Conservation (phyloP, 179 eudicot species). For the Nepenthes alata region DNA sequence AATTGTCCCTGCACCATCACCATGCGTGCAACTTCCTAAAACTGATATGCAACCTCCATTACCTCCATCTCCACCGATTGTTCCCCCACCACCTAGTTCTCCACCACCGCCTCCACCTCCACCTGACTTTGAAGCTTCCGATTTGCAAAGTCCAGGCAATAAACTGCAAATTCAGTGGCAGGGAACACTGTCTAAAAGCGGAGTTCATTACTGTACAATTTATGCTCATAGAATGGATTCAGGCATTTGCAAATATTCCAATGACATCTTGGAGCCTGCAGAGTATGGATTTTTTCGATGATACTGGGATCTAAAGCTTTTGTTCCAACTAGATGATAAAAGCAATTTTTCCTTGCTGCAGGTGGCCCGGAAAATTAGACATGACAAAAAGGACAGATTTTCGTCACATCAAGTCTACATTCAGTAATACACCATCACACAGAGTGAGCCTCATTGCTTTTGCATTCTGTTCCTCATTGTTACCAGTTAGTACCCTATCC, state of each 20-base stretch:
- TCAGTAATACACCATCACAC: conserved; percentile 54
- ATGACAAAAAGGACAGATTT: conserved; percentile 97
- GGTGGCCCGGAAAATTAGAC: conserved; percentile 95
- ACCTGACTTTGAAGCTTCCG: conserved; percentile 23
- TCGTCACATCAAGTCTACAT: conserved; percentile 77
- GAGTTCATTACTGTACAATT: conserved; percentile 72
- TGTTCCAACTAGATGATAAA: background rate
- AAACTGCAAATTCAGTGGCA: conserved; percentile 52
- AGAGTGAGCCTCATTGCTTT: conserved; percentile 42
- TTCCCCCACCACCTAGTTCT: conserved; percentile 53
- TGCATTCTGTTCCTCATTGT: background rate
- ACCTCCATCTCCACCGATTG: conserved; percentile 45
- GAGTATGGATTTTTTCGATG: conserved; percentile 45
- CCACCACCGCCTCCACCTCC: conserved; percentile 53
- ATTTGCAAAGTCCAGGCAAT: conserved; percentile 10
- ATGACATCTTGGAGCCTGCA: conserved; percentile 57
- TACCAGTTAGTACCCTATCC: background rate
- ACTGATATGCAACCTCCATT: conserved; percentile 35
- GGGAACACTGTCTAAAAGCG: conserved; percentile 83
- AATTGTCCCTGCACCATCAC: conserved; percentile 35
- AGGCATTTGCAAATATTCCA: conserved; percentile 63
- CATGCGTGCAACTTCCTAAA: conserved; percentile 48
- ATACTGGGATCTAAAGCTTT: conserved; percentile 1
- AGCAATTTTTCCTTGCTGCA: conserved; percentile 25
- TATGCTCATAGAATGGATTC: conserved; percentile 61